Conservation (phyloP, 2,329 filamentous ascomycete species). For the Fusarium temperatum region DNA sequence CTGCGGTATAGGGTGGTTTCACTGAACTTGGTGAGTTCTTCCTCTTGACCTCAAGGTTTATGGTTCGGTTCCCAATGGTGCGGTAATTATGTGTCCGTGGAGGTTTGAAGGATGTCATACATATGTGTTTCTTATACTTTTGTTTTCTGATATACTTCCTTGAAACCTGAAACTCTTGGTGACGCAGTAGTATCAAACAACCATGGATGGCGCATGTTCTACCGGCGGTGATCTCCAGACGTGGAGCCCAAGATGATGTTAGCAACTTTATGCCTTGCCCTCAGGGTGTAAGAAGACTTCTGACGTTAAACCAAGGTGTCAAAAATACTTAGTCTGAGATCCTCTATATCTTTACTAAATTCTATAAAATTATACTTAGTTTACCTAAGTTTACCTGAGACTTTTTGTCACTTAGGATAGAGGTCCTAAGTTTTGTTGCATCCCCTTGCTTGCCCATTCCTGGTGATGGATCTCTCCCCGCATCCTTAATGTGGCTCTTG, state of each 20-base stretch:
- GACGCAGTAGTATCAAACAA: neutral
- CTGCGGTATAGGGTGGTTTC: conserved; percentile 14
- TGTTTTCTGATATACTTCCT: neutral
- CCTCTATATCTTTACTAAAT: too few relatives aligned
- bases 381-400: too few relatives aligned
- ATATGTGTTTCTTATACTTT: neutral
- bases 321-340: too few relatives aligned
- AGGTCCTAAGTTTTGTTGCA: too few relatives aligned
- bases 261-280: neutral
- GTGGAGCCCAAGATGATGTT: conserved; percentile 29
- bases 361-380: too few relatives aligned
- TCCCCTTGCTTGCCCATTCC: conserved; percentile 17
- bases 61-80: neutral
- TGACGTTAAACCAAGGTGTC: too few relatives aligned
- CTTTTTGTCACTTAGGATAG: too few relatives aligned
- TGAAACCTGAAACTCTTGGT: conserved; percentile 1
- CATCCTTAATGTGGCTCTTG: conserved; percentile 31
- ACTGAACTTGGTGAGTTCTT: neutral
- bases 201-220: conserved; percentile 1
- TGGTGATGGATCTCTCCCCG: conserved; percentile 35
- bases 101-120: neutral
- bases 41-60: neutral
- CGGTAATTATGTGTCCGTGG: neutral
- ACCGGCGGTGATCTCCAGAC: conserved; percentile 5
- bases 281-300: too few relatives aligned